A percentile compares a stretch with the other conserved stretches of the same genome.
phyloP scores from a whole-genome alignment of 2,329 filamentous ascomycete genomes.

The Pseudocercospora fuligena region DNA sequence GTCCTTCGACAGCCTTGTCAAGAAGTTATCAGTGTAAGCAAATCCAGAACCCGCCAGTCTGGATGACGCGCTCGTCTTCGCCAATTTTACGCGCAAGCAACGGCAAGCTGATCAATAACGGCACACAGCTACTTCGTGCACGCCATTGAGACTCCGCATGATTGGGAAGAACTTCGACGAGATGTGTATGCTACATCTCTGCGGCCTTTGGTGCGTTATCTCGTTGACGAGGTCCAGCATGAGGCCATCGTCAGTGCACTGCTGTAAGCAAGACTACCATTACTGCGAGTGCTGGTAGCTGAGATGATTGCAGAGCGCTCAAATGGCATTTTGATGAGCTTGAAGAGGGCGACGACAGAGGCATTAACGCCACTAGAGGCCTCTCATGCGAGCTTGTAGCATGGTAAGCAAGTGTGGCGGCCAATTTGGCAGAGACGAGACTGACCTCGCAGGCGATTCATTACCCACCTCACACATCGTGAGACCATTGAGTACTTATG shows the following conservation, averaged over 20 bases:
- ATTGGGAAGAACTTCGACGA: constrained; percentile 74
- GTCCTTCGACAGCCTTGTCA: constrained; percentile 66
- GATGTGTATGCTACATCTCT: constrained; percentile 63
- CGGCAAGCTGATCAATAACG: constrained; percentile 19
- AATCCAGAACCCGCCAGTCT: not conserved
- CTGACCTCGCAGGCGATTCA: constrained; percentile 59
- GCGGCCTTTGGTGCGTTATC: constrained; percentile 67
- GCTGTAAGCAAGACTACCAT: constrained; percentile 55
- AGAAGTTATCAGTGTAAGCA: constrained; percentile 67
- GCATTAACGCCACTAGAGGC: constrained; percentile 70
- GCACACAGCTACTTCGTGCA: constrained; percentile 63
- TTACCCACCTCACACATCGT: constrained; percentile 71
- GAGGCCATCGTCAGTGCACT: constrained; percentile 73
- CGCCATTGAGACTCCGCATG: constrained; percentile 67
- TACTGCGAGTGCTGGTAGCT: not conserved
- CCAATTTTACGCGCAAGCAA: constrained; percentile 13
- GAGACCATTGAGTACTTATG: constrained; percentile 77
- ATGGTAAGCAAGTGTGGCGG: constrained; percentile 47
- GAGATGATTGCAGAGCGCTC: constrained; percentile 59
- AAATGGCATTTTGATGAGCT: constrained; percentile 73
- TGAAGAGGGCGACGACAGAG: constrained; percentile 65
- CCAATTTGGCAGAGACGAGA: not conserved
- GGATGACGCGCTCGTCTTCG: constrained; percentile 5
- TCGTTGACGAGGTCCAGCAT: constrained; percentile 68
- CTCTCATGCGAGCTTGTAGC: constrained; percentile 81